These are phyloP conservation scores for Stentor coeruleus DNA, from an alignment of 73 alveolate species.

Conservation along the genomic window DNA sequence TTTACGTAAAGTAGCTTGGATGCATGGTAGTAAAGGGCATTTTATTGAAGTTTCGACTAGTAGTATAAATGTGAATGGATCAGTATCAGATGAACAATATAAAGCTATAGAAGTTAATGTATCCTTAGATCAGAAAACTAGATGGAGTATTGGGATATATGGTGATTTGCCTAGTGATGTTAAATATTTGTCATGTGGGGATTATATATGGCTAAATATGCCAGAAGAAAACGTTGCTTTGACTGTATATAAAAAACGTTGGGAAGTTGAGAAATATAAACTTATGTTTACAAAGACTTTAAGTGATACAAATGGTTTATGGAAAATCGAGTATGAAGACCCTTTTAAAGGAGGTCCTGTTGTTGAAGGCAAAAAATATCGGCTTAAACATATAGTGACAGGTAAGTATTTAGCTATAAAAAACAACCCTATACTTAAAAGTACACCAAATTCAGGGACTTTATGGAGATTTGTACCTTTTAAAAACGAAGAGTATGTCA, in stretches of 20 bases:
- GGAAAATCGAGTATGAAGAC: conserved; percentile 43
- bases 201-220: neutral
- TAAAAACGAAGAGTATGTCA: neutral
- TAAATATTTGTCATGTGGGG: conserved; percentile 16
- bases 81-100: neutral
- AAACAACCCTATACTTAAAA: neutral
- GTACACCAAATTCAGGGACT: neutral
- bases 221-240: conserved; percentile 16
- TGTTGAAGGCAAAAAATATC: conserved; percentile 35
- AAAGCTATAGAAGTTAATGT: conserved; percentile 1
- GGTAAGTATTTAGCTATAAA: conserved; percentile 43
- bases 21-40: neutral
- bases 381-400: conserved; percentile 44
- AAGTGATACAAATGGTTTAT: conserved; percentile 52
- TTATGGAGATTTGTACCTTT: conserved; percentile 13
- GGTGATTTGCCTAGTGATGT: neutral
- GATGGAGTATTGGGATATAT: neutral
- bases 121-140: neutral
- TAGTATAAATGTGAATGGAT: neutral
- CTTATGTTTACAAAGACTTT: neutral
- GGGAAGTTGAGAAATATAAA: neutral
- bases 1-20: neutral
- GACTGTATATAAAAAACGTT: neutral
- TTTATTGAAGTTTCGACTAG: neutral
- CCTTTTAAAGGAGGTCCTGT: conserved; percentile 39